phyloP scores from a whole-genome alignment of 352 stramenopile species.

The Peronospora farinosa region DNA sequence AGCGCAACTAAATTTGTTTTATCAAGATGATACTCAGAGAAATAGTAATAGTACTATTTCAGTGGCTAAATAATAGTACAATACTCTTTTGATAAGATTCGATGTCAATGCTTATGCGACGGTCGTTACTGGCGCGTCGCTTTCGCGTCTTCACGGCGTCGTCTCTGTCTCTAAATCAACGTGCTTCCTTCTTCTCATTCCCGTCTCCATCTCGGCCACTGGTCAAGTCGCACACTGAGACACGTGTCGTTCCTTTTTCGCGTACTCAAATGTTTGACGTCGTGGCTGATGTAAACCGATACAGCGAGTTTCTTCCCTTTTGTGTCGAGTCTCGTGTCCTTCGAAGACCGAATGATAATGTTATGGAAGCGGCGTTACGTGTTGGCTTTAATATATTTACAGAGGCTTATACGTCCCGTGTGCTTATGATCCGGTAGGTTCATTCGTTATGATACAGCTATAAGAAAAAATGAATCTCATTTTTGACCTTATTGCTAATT shows the following conservation, averaged over 20 bases:
- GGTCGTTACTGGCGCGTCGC: slow-evolving; percentile 4
- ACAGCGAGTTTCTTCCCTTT: slow-evolving; percentile 76
- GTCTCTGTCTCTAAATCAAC: slow-evolving; percentile 5
- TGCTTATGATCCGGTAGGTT: slow-evolving; percentile 63
- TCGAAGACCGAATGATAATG: slow-evolving; percentile 59
- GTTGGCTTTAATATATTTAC: slow-evolving; percentile 82
- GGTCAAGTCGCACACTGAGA: slow-evolving; percentile 68
- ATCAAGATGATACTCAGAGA: no score
- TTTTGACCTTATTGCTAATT: neutral
- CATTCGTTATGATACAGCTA: neutral
- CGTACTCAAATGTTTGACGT: slow-evolving; percentile 77
- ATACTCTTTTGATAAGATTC: neutral
- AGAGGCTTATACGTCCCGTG: slow-evolving; percentile 75
- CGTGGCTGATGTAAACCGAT: slow-evolving; percentile 62
- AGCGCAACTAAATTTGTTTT: no score
- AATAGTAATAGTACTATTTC: neutral
- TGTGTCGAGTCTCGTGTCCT: slow-evolving; percentile 74
- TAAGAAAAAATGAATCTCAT: neutral
- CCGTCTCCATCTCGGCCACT: slow-evolving; percentile 42
- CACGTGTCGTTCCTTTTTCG: slow-evolving; percentile 68
- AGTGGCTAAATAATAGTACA: slow-evolving; percentile 15
- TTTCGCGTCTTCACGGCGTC: slow-evolving; percentile 5
- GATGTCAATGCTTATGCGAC: slow-evolving; percentile 25
- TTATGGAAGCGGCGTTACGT: slow-evolving; percentile 69
- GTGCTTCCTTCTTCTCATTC: slow-evolving; percentile 55